phyloP scores from a whole-genome alignment of 2,329 filamentous ascomycete genomes.

The Rutstroemia sp. region DNA sequence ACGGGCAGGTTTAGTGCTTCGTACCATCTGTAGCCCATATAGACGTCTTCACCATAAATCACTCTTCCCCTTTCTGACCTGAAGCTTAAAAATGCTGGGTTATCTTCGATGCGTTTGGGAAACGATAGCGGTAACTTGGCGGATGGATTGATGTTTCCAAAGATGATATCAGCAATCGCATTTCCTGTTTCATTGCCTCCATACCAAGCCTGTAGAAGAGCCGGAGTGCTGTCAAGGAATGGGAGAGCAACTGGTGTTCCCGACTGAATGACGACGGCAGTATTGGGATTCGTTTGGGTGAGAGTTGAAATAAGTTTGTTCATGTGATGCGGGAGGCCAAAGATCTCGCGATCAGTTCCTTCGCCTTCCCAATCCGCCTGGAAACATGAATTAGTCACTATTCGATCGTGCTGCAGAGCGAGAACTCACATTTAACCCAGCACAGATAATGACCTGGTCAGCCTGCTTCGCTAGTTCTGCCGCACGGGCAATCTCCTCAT shows the following conservation, averaged over 20 bases:
- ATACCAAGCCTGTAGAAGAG: constrained; percentile 73
- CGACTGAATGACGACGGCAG: constrained; percentile 68
- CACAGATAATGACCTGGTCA: constrained; percentile 70
- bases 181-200: constrained; percentile 83
- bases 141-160: constrained; percentile 55
- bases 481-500: constrained; percentile 56
- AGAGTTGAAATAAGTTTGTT: constrained; percentile 41
- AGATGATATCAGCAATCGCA: constrained; percentile 66
- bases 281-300: constrained; percentile 50
- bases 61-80: constrained; percentile 61
- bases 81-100: constrained; percentile 71
- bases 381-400: constrained; percentile 41
- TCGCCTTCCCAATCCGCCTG: constrained; percentile 38
- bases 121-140: constrained; percentile 71
- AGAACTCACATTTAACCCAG: constrained; percentile 55
- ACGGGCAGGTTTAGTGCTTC: constrained; percentile 59
- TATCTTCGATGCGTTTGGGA: constrained; percentile 59
- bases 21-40: constrained; percentile 75
- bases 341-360: constrained; percentile 22
- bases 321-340: constrained; percentile 23
- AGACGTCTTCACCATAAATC: constrained; percentile 73
- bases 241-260: constrained; percentile 70
- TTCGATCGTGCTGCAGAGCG: constrained; percentile 34
- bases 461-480: constrained; percentile 58
- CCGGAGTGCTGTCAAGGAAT: constrained; percentile 47